A percentile compares a stretch with the other conserved stretches of the same genome.
Conservation (phyloP, 768 basidiomycete genomes). For the Boletus patriciae region DNA sequence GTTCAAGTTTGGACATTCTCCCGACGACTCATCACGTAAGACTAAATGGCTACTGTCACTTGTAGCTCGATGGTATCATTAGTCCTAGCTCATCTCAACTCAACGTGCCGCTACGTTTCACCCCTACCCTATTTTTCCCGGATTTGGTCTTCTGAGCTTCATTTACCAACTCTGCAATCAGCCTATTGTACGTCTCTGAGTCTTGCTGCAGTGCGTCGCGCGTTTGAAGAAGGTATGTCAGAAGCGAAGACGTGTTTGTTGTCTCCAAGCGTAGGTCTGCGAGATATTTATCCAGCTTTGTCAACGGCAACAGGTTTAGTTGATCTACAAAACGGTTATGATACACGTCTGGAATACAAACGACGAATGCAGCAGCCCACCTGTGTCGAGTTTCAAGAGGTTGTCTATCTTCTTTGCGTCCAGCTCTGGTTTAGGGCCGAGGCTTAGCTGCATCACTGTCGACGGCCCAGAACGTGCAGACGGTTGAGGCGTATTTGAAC, state of each 20-base stretch:
- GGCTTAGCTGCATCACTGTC: constrained; percentile 42
- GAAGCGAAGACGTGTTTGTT: constrained; percentile 66
- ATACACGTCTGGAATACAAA: constrained; percentile 4
- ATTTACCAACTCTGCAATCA: constrained; percentile 89
- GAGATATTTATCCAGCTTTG: constrained; percentile 64
- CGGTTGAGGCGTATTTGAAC: constrained; percentile 45
- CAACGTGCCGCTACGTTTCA: constrained; percentile 51
- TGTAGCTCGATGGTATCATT: background rate
- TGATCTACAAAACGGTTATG: constrained; percentile 48
- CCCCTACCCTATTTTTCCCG: constrained; percentile 51
- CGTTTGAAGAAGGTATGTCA: constrained; percentile 81
- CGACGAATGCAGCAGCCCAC: constrained; percentile 41
- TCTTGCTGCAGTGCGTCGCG: constrained; percentile 83
- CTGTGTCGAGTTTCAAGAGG: constrained; percentile 64
- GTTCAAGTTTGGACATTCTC: constrained; percentile 7
- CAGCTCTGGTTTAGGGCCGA: constrained; percentile 78
- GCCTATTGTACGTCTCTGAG: constrained; percentile 83
- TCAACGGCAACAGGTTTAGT: constrained; percentile 67
- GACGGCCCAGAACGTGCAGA: constrained; percentile 33
- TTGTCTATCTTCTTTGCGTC: constrained; percentile 64
- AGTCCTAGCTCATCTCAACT: constrained; percentile 17
- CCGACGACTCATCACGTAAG: constrained; percentile 18
- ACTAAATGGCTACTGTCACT: background rate
- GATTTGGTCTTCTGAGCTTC: constrained; percentile 86
- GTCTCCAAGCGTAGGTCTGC: constrained; percentile 71